phyloP scores from a whole-genome alignment of 306 rosid species.

The Quercus engelmannii region DNA sequence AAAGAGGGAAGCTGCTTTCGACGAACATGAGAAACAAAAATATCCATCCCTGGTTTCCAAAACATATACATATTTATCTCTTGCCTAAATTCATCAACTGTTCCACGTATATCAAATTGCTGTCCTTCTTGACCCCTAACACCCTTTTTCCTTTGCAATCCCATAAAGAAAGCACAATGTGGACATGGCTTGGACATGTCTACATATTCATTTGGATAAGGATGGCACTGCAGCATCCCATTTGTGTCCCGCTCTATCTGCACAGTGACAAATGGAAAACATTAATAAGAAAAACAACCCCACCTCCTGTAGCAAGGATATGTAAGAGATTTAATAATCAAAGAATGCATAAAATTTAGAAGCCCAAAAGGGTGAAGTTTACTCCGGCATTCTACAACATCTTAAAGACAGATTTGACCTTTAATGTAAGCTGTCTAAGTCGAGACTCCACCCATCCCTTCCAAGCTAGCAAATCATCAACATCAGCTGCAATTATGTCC shows the following conservation, averaged over 20 bases:
- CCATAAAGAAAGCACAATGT: conserved; percentile 95
- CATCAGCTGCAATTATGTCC: conserved; percentile 75
- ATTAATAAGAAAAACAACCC: neutral
- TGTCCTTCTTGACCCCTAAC: conserved; percentile 91
- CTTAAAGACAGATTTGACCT: conserved; percentile 41
- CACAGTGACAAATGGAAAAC: conserved; percentile 24
- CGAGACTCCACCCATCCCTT: conserved; percentile 67
- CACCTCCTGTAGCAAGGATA: neutral
- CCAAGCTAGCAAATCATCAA: conserved; percentile 64
- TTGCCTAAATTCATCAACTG: conserved; percentile 90
- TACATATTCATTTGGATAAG: conserved; percentile 76
- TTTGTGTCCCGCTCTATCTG: conserved; percentile 96
- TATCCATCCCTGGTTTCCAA: conserved; percentile 98
- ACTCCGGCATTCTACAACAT: neutral
- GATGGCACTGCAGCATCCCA: conserved; percentile 97
- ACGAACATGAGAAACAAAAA: conserved; percentile 90
- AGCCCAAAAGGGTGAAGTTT: conserved; percentile 9
- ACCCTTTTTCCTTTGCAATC: conserved; percentile 98
- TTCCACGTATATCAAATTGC: conserved; percentile 94
- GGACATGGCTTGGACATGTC: conserved; percentile 75
- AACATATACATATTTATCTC: conserved; percentile 71
- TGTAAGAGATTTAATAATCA: neutral
- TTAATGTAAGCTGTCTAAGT: conserved; percentile 58
- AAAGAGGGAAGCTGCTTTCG: conserved; percentile 89
- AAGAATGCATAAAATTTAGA: conserved; percentile 6